These are phyloP conservation scores for Parathielavia appendiculata DNA, from an alignment of 495 filamentous ascomycete species.

Conservation along the genomic window DNA sequence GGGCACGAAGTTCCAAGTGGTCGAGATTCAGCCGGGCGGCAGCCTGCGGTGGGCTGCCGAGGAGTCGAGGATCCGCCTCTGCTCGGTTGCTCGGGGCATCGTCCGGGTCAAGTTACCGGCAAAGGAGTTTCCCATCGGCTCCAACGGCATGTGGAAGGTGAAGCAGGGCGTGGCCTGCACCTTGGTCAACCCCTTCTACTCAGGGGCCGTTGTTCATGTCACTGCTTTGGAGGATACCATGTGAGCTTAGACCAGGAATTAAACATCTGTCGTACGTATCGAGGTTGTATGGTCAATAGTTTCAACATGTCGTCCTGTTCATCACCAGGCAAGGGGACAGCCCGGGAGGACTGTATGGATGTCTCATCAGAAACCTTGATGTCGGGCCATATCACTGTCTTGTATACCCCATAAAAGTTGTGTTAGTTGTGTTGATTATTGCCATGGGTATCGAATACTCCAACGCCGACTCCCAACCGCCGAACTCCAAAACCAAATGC, in stretches of 20 bases:
- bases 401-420: no score
- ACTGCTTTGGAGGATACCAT: background rate
- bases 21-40: constrained; percentile 13
- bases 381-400: no score
- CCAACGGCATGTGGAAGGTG: constrained; percentile 22
- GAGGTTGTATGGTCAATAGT: no score
- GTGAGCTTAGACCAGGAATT: no score
- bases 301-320: no score
- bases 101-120: constrained; percentile 10
- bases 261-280: no score
- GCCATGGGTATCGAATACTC: constrained; percentile 8
- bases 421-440: no score
- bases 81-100: constrained; percentile 17
- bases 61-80: constrained; percentile 7
- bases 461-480: background rate
- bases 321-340: no score
- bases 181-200: constrained; percentile 10
- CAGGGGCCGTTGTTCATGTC: constrained; percentile 16
- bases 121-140: constrained; percentile 16
- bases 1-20: constrained; percentile 8
- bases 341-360: no score
- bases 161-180: background rate
- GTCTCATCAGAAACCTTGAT: background rate
- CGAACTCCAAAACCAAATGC: background rate
- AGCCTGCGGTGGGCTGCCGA: constrained; percentile 3